These are phyloP conservation scores for Dactylellina sp. DNA, from an alignment of 2,329 filamentous ascomycete genomes.

Conservation along the genomic window DNA sequence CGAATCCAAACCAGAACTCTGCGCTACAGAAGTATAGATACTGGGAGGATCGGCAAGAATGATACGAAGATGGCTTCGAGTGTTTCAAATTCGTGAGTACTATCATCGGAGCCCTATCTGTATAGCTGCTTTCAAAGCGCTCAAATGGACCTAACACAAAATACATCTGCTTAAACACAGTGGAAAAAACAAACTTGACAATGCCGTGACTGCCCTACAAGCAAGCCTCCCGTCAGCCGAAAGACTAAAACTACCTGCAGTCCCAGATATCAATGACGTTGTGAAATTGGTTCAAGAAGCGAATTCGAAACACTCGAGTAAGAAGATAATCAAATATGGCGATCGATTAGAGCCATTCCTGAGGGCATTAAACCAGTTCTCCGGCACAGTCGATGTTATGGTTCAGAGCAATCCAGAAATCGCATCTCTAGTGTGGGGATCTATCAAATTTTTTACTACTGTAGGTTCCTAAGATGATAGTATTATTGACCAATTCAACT, in stretches of 20 bases:
- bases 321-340: constrained; percentile 1
- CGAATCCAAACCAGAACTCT: no score
- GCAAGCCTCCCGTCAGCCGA: neutral
- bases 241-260: constrained; percentile 11
- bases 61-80: no score
- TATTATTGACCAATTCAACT: neutral
- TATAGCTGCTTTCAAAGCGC: no score
- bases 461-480: neutral
- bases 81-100: no score
- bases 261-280: constrained; percentile 9
- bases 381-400: constrained; percentile 15
- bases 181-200: constrained; percentile 15
- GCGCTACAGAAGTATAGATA: no score
- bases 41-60: no score
- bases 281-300: constrained; percentile 11
- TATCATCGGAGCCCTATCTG: no score
- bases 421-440: constrained; percentile 21
- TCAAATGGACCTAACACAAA: neutral
- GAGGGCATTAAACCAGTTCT: constrained; percentile 14
- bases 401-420: constrained; percentile 30
- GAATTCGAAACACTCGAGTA: neutral
- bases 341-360: constrained; percentile 12
- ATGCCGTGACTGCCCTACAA: neutral
- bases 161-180: neutral
- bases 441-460: constrained; percentile 17